Evolutionary conservation across 495 filamentous ascomycete genomes (phyloP).

Genomic region (Massariosphaeria phaeospora): DNA sequence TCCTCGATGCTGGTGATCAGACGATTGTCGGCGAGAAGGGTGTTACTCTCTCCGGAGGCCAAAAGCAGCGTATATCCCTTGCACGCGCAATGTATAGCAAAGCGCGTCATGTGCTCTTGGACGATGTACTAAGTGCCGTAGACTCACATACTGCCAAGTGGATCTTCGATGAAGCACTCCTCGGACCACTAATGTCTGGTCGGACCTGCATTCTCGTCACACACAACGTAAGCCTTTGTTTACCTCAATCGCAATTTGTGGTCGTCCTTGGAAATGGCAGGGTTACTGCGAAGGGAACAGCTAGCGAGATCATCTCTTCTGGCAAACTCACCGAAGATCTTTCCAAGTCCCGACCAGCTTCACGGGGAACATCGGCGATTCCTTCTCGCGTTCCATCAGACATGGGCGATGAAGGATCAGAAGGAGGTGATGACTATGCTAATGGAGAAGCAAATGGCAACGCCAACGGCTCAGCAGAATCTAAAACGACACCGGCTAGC

Average conservation of each 20-base stretch:
- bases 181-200: constrained; percentile 79
- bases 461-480: constrained; percentile 32
- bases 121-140: constrained; percentile 97
- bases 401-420: constrained; percentile 43
- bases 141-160: constrained; percentile 98
- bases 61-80: constrained; percentile 96
- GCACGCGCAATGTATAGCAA: constrained; percentile 91
- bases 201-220: constrained; percentile 96
- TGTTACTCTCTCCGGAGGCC: constrained; percentile 91
- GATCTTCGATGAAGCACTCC: constrained; percentile 91
- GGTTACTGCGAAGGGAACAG: constrained; percentile 66
- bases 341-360: constrained; percentile 64
- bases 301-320: constrained; percentile 71
- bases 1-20: constrained; percentile 87
- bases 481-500: constrained; percentile 41
- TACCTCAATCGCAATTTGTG: constrained; percentile 70
- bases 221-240: constrained; percentile 83
- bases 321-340: constrained; percentile 83
- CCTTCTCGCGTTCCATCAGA: constrained; percentile 72
- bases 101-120: constrained; percentile 81
- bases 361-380: constrained; percentile 58
- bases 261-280: constrained; percentile 85
- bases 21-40: constrained; percentile 97
- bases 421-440: constrained; percentile 26
- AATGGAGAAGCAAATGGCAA: constrained; percentile 42